phyloP scores from a whole-genome alignment of 768 basidiomycete species.

The Suillus americanus region DNA sequence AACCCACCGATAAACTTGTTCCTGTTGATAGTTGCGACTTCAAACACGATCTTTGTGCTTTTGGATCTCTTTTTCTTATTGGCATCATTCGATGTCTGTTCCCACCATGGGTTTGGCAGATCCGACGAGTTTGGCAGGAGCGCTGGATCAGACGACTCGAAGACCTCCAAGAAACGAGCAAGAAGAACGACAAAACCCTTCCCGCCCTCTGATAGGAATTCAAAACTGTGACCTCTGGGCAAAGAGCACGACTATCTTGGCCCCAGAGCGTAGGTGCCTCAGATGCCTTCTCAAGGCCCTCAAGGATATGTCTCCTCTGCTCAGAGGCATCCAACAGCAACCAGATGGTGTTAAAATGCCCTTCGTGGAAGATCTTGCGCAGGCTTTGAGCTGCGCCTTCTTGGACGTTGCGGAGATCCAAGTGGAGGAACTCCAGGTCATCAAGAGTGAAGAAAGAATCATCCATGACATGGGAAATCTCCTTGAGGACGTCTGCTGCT shows the following conservation, averaged over 20 bases:
- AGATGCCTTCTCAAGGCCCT: conserved; percentile 15
- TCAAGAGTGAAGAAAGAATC: neutral
- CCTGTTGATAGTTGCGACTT: conserved; percentile 12
- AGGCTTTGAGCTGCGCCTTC: neutral
- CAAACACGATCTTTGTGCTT: conserved; percentile 6
- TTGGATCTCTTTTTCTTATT: neutral
- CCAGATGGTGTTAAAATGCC: conserved; percentile 15
- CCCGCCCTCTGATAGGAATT: conserved; percentile 12
- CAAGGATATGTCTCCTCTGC: conserved; percentile 15
- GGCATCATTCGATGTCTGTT: conserved; percentile 5
- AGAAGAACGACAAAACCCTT: conserved; percentile 5
- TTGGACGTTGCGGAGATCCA: neutral
- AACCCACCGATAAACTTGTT: conserved; percentile 20
- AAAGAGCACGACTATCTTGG: conserved; percentile 16
- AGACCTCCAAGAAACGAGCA: conserved; percentile 1
- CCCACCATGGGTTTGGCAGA: conserved; percentile 13
- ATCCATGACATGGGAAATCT: conserved; percentile 2
- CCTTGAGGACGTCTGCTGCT: conserved; percentile 13
- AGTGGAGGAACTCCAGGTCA: neutral
- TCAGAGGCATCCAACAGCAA: conserved; percentile 15
- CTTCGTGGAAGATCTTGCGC: neutral
- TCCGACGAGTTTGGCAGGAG: conserved; percentile 6
- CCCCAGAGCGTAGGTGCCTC: neutral
- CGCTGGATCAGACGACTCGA: neutral
- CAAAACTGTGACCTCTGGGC: conserved; percentile 17